Conservation (phyloP, 1,284 basidiomycete genomes). For the Moesziomyces antarcticus region DNA sequence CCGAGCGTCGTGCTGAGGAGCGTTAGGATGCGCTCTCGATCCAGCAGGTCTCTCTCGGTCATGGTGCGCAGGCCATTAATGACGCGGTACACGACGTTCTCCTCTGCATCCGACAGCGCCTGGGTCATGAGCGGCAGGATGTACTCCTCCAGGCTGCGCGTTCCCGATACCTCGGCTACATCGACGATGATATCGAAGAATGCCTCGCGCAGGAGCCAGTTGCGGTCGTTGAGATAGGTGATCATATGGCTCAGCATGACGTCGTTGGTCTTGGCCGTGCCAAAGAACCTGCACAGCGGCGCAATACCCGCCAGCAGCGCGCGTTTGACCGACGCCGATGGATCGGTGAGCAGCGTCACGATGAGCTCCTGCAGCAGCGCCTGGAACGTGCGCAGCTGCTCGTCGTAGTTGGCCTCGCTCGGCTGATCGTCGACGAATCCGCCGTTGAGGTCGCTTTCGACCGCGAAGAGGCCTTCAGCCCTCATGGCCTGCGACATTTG, state of each 20-base stretch:
- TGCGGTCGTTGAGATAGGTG: constrained; percentile 95
- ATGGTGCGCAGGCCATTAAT: constrained; percentile 84
- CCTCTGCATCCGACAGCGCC: constrained; percentile 85
- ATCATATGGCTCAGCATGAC: constrained; percentile 96
- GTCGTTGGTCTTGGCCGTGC: constrained; percentile 90
- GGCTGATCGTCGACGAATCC: constrained; percentile 47
- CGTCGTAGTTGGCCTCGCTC: constrained; percentile 54
- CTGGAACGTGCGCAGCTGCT: constrained; percentile 81
- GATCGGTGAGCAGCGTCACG: constrained; percentile 75
- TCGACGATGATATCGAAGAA: constrained; percentile 97
- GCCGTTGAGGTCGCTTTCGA: constrained; percentile 79
- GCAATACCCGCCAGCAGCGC: constrained; percentile 79
- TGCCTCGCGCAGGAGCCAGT: constrained; percentile 85
- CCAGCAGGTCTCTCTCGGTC: constrained; percentile 85
- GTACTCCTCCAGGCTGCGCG: constrained; percentile 73
- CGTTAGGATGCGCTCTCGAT: constrained; percentile 93
- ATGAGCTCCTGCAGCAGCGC: constrained; percentile 87
- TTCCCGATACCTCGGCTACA: constrained; percentile 73
- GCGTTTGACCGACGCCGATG: constrained; percentile 72
- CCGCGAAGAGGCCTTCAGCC: constrained; percentile 80
- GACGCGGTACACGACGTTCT: constrained; percentile 89
- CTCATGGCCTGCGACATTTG: constrained; percentile 92
- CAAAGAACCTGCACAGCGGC: constrained; percentile 90
- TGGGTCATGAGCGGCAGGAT: constrained; percentile 95
- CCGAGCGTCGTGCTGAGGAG: constrained; percentile 85